Base-by-base conservation (phyloP, 176 grass and related monocot species). In the Hyparrhenia diplandra region DNA sequence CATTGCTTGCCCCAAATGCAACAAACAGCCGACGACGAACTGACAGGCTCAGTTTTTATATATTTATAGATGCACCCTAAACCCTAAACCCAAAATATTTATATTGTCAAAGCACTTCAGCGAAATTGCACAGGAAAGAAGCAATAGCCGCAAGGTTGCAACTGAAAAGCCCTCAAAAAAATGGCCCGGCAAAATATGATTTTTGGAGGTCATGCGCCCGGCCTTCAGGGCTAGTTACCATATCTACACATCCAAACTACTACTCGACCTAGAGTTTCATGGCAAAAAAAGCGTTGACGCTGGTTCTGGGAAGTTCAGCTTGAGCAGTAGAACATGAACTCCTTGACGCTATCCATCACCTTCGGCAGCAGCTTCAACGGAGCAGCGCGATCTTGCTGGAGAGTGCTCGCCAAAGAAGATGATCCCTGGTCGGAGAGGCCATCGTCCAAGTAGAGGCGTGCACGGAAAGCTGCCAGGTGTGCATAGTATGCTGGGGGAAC, bases 401-500 rank as follows among this genome's bases (percentile, higher is more conserved):
- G 43, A 0, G 73, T 59, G 1, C 39, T 54, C 20, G 23, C 83
- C 0, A 51, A 64, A 20, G 74, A 59, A n/a, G 79, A 54, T 0
- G 85, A 87, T 1, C 68, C 87, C 55, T 77, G 72, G 31, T 95
- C 90, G 3, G 72, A 84, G 7, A 40, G 42, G 10, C 86, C 85
- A 2, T 85, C 89, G 0, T 98, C 88, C 21, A 84, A 3, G 77
- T 94, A 98, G 49, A 87, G 81, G 29, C 90, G 92, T 2, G 92
- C 92, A 0, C 88, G 85, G 34, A 87, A 98, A 25, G 95, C 90
- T 1, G 83, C 92, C 49, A 98, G 61, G 37, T 92, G 95, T 4
- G 90, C 95, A 68, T 98, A 98, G 51, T 94, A 93, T 8, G 88
- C 95, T 10, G 92, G 95, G 14, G 95, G 90, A 65, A 92, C 92